Conservation (phyloP, 305 asterid genomes). For the Fraxinus angustifolia region DNA sequence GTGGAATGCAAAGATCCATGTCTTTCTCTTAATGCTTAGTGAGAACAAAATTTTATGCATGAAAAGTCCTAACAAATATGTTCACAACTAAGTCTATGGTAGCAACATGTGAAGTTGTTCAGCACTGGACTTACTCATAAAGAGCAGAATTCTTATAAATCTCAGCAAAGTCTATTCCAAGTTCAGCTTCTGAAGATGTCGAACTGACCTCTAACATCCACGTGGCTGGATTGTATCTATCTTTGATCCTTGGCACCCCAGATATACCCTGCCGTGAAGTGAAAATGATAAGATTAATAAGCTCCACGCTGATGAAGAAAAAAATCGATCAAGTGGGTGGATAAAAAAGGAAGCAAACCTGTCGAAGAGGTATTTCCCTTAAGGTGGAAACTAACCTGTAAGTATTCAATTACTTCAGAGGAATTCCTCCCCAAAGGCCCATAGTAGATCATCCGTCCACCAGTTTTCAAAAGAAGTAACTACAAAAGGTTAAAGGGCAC, state of each 20-base stretch:
- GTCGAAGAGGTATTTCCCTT: neutral
- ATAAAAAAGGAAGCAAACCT: neutral
- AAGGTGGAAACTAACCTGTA: constrained; percentile 53
- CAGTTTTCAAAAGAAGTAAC: constrained; percentile 69
- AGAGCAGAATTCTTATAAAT: constrained; percentile 52
- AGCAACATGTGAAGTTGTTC: neutral
- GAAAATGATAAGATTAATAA: neutral
- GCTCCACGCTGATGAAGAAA: neutral
- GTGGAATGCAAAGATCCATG: neutral
- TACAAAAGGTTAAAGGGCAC: constrained; percentile 20
- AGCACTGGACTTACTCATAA: constrained; percentile 43
- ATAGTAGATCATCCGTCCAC: constrained; percentile 71
- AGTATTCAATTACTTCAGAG: constrained; percentile 52
- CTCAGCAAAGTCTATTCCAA: constrained; percentile 65
- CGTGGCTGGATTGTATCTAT: constrained; percentile 76
- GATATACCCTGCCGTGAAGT: constrained; percentile 38
- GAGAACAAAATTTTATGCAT: neutral
- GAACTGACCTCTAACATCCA: constrained; percentile 91
- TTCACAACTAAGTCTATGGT: neutral
- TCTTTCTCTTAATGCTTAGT: neutral
- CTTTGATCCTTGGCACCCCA: constrained; percentile 59
- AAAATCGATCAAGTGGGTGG: neutral
- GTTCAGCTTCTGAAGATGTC: constrained; percentile 56
- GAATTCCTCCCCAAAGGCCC: constrained; percentile 71
- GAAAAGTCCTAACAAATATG: neutral